phyloP scores from a whole-genome alignment of 2,329 filamentous ascomycete genomes.

The Talaromyces sp. region DNA sequence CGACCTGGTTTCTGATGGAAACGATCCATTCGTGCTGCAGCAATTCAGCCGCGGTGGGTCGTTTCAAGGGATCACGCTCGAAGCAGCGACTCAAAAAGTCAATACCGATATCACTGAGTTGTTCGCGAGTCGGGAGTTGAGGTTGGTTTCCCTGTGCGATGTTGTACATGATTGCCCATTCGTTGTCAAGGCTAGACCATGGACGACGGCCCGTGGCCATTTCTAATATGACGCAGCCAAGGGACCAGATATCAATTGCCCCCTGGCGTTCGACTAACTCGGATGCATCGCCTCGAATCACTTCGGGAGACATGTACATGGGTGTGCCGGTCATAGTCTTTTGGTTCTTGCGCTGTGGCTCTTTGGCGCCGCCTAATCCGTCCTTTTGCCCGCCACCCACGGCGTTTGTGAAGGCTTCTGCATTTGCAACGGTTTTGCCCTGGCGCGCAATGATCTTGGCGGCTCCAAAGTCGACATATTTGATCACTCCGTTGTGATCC shows the following conservation, averaged over 20 bases:
- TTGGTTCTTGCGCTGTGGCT: constrained; percentile 56
- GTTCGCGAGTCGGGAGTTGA: constrained; percentile 75
- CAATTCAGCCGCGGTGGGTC: constrained; percentile 81
- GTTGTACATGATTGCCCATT: constrained; percentile 99
- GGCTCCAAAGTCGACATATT: constrained; percentile 97
- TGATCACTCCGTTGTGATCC: constrained; percentile 97
- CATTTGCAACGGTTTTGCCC: constrained; percentile 76
- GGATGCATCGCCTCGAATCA: constrained; percentile 84
- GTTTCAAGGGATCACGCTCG: constrained; percentile 72
- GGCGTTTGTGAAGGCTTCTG: constrained; percentile 53
- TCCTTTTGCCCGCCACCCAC: constrained; percentile 40
- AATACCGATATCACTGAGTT: constrained; percentile 78
- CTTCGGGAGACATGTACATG: constrained; percentile 99
- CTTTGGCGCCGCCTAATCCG: constrained; percentile 29
- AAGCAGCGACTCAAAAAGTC: constrained; percentile 90
- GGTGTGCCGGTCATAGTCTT: constrained; percentile 96
- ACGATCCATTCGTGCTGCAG: constrained; percentile 89
- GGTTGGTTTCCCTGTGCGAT: constrained; percentile 96
- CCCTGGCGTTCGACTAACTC: constrained; percentile 74
- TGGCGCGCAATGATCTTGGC: constrained; percentile 95
- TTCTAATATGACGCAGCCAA: constrained; percentile 94
- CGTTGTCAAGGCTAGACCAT: constrained; percentile 95
- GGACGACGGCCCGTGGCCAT: constrained; percentile 94
- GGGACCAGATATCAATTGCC: constrained; percentile 91
- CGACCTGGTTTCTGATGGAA: constrained; percentile 50